Percentiles rank a stretch among this genome's conserved stretches.
Conservation (phyloP, 2,329 filamentous ascomycete species). For the Fusarium hainanense region DNA sequence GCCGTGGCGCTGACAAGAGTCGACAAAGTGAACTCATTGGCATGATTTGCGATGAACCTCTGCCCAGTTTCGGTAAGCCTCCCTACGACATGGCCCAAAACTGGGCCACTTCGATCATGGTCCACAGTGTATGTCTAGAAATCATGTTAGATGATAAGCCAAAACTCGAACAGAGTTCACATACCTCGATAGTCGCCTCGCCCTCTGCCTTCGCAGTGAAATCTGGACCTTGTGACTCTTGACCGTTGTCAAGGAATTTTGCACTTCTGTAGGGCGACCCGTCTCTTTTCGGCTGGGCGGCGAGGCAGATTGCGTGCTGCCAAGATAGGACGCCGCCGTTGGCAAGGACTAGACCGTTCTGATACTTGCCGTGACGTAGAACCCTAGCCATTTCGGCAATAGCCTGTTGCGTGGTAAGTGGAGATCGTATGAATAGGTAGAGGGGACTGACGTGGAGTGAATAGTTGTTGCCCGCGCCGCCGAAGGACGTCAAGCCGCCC, state of each 20-base stretch:
- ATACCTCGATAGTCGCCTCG: constrained; percentile 43
- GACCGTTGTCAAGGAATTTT: constrained; percentile 1
- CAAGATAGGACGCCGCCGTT: constrained; percentile 75
- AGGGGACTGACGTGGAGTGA: constrained; percentile 68
- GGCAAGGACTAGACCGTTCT: constrained; percentile 68
- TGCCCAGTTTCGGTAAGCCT: constrained; percentile 31
- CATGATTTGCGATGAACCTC: constrained; percentile 47
- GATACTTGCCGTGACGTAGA: constrained; percentile 58
- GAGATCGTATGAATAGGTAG: neutral
- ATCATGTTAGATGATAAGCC: neutral
- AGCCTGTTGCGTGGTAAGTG: constrained; percentile 23
- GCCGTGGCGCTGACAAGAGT: constrained; percentile 13
- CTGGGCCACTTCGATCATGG: constrained; percentile 39
- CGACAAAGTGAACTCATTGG: constrained; percentile 32
- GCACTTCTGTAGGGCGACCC: constrained; percentile 14
- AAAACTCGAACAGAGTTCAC: fast-evolving
- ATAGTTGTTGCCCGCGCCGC: constrained; percentile 78
- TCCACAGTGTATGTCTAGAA: constrained; percentile 50
- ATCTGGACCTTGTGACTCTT: constrained; percentile 12
- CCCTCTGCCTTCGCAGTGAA: constrained; percentile 38
- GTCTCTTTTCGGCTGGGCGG: constrained; percentile 52
- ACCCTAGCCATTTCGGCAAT: constrained; percentile 67
- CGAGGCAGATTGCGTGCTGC: constrained; percentile 71
- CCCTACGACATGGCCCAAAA: constrained; percentile 40
- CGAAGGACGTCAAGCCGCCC: constrained; percentile 74